Conservation (phyloP, 495 filamentous ascomycete species). For the Amniculicola lignicola region DNA sequence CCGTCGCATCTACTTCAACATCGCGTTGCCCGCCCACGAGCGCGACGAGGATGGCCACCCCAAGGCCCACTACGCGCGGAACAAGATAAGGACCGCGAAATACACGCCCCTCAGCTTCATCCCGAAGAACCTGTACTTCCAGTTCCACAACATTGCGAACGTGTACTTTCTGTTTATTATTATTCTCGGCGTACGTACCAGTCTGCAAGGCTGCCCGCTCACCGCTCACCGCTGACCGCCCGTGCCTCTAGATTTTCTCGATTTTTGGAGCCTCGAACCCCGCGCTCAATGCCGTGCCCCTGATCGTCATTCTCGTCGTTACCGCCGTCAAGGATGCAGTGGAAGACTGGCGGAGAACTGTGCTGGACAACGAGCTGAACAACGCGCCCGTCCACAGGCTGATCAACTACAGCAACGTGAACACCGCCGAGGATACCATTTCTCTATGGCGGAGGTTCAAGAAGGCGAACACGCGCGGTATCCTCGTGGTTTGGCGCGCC, state of each 20-base stretch:
- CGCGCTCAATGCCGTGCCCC: constrained; percentile 80
- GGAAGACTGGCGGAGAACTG: constrained; percentile 91
- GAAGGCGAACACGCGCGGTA: constrained; percentile 72
- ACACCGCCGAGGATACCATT: constrained; percentile 81
- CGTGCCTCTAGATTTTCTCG: constrained; percentile 70
- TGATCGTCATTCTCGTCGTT: constrained; percentile 91
- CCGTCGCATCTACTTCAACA: constrained; percentile 77
- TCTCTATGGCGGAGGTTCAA: constrained; percentile 86
- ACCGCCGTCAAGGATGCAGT: constrained; percentile 96
- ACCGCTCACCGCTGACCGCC: constrained; percentile 1
- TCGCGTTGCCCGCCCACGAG: constrained; percentile 71
- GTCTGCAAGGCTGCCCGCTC: not conserved
- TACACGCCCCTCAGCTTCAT: constrained; percentile 94
- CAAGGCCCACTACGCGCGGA: constrained; percentile 66
- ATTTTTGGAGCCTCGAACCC: constrained; percentile 94
- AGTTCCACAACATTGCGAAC: constrained; percentile 98
- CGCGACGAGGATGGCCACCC: constrained; percentile 82
- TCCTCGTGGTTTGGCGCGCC: constrained; percentile 56
- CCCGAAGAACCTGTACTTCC: constrained; percentile 95
- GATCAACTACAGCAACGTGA: constrained; percentile 87
- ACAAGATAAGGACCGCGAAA: constrained; percentile 97
- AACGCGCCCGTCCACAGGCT: constrained; percentile 92
- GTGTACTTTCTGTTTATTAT: constrained; percentile 97
- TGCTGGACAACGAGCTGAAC: constrained; percentile 91
- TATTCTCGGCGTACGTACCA: constrained; percentile 76